Base-by-base conservation (phyloP, 805 yeast species). In the Wickerhamiella bombiphila region DNA sequence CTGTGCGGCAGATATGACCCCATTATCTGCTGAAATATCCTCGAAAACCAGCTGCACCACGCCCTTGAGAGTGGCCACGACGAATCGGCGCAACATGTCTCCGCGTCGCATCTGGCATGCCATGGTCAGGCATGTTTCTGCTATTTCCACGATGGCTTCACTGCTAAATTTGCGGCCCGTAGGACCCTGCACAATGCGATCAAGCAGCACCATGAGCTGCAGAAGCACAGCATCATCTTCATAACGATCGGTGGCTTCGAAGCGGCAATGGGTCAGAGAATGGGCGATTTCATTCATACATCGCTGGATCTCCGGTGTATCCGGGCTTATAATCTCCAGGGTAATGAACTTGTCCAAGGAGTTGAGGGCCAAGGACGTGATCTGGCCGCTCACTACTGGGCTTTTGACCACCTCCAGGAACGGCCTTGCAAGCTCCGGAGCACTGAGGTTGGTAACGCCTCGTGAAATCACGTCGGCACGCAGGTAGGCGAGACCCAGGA, bases 71-170 rank as follows among this genome's bases (percentile, higher is more conserved):
- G 51, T 44, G 9, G 44, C 35, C 2, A 46, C 96, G 0, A 97
- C 96, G 0, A 93, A 79, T 42, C 78, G 72, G 50, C 97, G 67
- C 41, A 91, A 66, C 5, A 86, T 81, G 48, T 88, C 97, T 42
- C 93, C 76, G 55, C 96, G 70, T 54, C 86, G 71, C 60, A 82
- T 81, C 55, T 91, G 93, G 52, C 93, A 82, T 2, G 96, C 94
- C 57, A 91, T 68, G 4, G 93, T 77, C 53, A 91, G 68, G 41
- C 94, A 81, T 0, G 96, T 86, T 51, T 88, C 94, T 21, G 86
- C 71, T 20, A 85, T 85, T 53, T 88, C 96, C 44, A 80, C 76
- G 42, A 91, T 70, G 17, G 80, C 76, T 32, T 83, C 83, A 55
- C 85, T 88, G 1, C 88, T 72, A 30, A 88, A 60, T n/a, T 72